Evolutionary conservation across 2,329 filamentous ascomycete species (phyloP).

Genomic region (Colletotrichum sp.): DNA sequence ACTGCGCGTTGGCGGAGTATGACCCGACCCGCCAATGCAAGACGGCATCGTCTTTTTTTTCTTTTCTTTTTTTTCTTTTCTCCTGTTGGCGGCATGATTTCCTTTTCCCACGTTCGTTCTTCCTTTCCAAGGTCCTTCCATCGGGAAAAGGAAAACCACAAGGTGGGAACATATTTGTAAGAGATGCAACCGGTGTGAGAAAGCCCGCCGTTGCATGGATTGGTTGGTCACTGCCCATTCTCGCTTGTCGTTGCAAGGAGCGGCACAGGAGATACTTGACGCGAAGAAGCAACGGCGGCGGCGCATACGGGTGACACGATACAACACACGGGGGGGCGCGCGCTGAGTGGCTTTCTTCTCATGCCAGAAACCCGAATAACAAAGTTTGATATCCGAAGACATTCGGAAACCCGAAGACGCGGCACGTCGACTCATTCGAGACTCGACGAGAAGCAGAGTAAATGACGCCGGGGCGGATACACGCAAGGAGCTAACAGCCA

Average conservation of each 20-base stretch:
- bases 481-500: not conserved
- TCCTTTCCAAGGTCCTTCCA: not conserved
- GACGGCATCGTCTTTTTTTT: not conserved
- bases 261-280: not conserved
- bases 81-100: not conserved
- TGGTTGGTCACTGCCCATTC: not conserved
- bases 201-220: not conserved
- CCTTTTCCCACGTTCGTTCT: not conserved
- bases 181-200: not conserved
- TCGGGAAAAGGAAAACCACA: not conserved
- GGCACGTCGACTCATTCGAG: not conserved
- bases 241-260: not conserved
- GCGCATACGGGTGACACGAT: not conserved
- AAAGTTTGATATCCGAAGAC: not conserved
- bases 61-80: no score
- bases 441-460: not conserved
- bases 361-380: not conserved
- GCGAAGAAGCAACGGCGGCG: not conserved
- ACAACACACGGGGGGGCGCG: not conserved
- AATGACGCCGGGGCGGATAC: not conserved
- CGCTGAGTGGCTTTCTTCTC: not conserved
- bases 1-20: not conserved
- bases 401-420: not conserved
- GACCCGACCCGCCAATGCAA: not conserved
- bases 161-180: not conserved